These are phyloP conservation scores for Sophora flavescens DNA, from an alignment of 306 rosid species.

Conservation along the genomic window DNA sequence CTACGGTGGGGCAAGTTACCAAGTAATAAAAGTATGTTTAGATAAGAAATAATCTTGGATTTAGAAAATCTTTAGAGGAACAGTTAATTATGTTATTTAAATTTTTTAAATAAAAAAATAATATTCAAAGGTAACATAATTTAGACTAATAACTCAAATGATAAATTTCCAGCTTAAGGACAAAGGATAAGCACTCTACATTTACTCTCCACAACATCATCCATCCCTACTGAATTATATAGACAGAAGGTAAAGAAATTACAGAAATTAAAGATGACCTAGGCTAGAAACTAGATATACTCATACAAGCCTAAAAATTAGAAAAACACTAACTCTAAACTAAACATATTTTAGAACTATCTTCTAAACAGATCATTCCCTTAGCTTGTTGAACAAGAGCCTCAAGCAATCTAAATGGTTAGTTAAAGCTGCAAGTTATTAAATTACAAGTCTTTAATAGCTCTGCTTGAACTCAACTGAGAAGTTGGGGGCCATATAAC, in stretches of 20 bases:
- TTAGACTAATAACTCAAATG: background rate
- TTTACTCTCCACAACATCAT: constrained; percentile 48
- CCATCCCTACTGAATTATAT: constrained; percentile 58
- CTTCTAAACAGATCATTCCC: constrained; percentile 41
- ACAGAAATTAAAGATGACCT: constrained; percentile 40
- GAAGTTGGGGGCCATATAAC: constrained; percentile 33
- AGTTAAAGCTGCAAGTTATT: constrained; percentile 47
- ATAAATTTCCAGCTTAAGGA: constrained; percentile 26
- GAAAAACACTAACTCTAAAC: constrained; percentile 39
- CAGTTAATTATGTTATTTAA: no score
- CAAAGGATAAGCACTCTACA: constrained; percentile 33
- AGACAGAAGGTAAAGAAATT: constrained; percentile 48
- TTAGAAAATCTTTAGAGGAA: no score
- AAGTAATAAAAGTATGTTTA: no score
- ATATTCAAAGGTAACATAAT: no score
- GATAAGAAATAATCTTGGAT: no score
- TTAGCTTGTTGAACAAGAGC: constrained; percentile 38
- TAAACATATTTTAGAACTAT: constrained; percentile 34
- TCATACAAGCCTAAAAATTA: constrained; percentile 48
- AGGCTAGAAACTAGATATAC: constrained; percentile 50
- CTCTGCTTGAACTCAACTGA: constrained; percentile 38
- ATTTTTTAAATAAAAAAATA: no score
- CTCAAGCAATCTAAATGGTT: constrained; percentile 47
- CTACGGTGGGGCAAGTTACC: no score
- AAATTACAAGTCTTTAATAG: constrained; percentile 48